Evolutionary conservation across 495 filamentous ascomycete species (phyloP), one percentile per base, ranked within the genome.

Genomic region (Umbilicaria muhlenbergii): DNA sequence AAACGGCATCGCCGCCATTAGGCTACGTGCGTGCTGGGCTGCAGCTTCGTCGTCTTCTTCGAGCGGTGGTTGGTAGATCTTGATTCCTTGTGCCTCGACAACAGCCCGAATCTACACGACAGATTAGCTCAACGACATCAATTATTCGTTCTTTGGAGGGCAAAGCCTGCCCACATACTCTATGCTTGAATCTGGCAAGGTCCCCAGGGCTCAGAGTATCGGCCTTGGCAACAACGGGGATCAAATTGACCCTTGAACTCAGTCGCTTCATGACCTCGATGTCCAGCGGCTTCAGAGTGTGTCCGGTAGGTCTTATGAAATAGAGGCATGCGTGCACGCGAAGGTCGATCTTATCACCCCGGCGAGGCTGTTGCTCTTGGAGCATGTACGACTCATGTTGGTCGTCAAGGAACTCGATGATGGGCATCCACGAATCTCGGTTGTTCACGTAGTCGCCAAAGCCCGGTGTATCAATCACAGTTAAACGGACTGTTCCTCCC

Each of bases 401-500:
- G 67, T 98, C 91, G 65, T 98, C 91, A 55, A 98, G 68, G 72
- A 98, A 98, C 67, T 98, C 91, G 65, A 98, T 95, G 59, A 98
- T 96, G 49, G 91, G 91, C 73, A 94, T 88, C 91, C 91, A 98
- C 35, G 88, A 94, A 66, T 98, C 91, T 50, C 88, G 81, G 75
- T 98, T 98, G 81, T 98, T 98, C 62, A 98, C 91, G 60, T 96
- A 98, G 74, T 98, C 91, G 62, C 91, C 91, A 57, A 98, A 98
- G 48, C 91, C 91, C 44, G 91, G 91, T 50, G 91, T 98, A 62
- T 98, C 91, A 59, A 98, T 98, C 49, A 98, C 91, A 39, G 91
- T 98, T 47, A 98, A 70, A 58, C 91, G 88, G 56, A 98, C 91
- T 96, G 63, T 42, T 53, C 50, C 35, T 39, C 34, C 39, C 15